Conservation (phyloP, 208 protist species). For the Trypanosoma rangeli region DNA sequence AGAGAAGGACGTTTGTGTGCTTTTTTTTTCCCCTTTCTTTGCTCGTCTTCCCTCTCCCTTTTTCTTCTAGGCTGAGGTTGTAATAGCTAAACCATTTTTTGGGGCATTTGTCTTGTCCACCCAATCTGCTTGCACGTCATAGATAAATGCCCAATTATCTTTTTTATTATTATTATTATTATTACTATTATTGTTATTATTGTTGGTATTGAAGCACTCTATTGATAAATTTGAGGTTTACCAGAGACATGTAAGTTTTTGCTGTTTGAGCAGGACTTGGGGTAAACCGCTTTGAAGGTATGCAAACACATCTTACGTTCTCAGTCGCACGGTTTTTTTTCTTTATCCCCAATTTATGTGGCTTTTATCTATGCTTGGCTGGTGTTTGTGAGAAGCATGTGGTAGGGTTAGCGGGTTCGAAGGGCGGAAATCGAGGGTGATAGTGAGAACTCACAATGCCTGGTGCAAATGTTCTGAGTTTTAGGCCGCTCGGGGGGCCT, state of each 20-base stretch:
- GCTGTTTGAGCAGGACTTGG: background rate
- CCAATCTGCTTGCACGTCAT: background rate
- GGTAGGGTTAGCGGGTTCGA: background rate
- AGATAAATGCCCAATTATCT: constrained; percentile 1
- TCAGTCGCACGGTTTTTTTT: constrained; percentile 18
- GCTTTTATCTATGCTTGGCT: background rate
- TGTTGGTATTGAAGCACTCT: constrained; percentile 13
- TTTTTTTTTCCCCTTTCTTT: background rate
- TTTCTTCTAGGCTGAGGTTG: background rate
- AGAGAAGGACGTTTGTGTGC: background rate
- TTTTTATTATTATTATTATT: constrained; percentile 22
- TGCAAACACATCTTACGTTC: background rate
- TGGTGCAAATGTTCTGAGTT: constrained; percentile 32
- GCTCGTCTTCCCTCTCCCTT: background rate
- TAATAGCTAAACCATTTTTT: background rate
- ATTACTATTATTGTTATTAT: constrained; percentile 23
- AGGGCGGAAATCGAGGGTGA: background rate
- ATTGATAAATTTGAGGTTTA: background rate
- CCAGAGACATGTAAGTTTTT: background rate
- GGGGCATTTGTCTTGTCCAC: background rate
- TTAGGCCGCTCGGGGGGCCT: constrained; percentile 42
- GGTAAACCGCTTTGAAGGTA: background rate
- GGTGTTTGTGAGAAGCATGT: background rate
- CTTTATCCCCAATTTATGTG: constrained; percentile 26
- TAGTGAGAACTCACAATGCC: constrained; percentile 16